Conservation (phyloP, 805 yeast species). For the Ogataea haglerorum region DNA sequence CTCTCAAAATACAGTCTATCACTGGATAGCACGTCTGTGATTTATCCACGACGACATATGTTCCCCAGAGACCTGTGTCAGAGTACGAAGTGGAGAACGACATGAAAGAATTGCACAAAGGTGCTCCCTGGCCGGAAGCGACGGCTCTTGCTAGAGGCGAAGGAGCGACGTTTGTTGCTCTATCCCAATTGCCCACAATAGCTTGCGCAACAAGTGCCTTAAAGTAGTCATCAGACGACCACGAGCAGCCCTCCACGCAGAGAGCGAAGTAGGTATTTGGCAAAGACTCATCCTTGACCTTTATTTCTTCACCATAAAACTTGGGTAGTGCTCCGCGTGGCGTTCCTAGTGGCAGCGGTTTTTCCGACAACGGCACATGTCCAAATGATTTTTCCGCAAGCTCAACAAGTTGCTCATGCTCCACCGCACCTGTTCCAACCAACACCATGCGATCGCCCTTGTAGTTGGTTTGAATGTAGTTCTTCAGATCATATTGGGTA, state of each 20-base stretch:
- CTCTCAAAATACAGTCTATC: slow-evolving; percentile 71
- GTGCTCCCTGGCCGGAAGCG: slow-evolving; percentile 41
- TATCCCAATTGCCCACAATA: slow-evolving; percentile 95
- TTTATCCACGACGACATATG: slow-evolving; percentile 83
- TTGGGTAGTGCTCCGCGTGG: slow-evolving; percentile 70
- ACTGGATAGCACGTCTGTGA: slow-evolving; percentile 61
- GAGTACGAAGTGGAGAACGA: slow-evolving; percentile 96
- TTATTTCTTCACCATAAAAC: slow-evolving; percentile 82
- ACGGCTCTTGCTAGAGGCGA: slow-evolving; percentile 76
- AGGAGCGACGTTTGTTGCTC: slow-evolving; percentile 83
- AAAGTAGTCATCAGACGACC: slow-evolving; percentile 95
- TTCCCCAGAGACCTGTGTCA: slow-evolving; percentile 97
- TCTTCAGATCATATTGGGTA: slow-evolving; percentile 67
- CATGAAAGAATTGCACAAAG: slow-evolving; percentile 91
- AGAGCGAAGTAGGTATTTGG: slow-evolving; percentile 90
- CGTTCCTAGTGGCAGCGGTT: slow-evolving; percentile 69
- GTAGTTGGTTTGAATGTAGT: slow-evolving; percentile 81
- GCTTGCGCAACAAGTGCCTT: slow-evolving; percentile 96
- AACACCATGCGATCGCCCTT: slow-evolving; percentile 96
- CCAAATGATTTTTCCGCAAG: slow-evolving; percentile 78
- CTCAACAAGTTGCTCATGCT: slow-evolving; percentile 77
- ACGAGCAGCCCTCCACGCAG: slow-evolving; percentile 96
- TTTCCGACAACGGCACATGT: slow-evolving; percentile 51
- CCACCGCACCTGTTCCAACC: slow-evolving; percentile 94
- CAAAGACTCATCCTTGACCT: slow-evolving; percentile 74